Percentiles rank a stretch among this genome's conserved stretches.
These are phyloP conservation scores for Talaromyces atroroseus DNA, from an alignment of 2,329 filamentous ascomycete species.

Conservation along the genomic window DNA sequence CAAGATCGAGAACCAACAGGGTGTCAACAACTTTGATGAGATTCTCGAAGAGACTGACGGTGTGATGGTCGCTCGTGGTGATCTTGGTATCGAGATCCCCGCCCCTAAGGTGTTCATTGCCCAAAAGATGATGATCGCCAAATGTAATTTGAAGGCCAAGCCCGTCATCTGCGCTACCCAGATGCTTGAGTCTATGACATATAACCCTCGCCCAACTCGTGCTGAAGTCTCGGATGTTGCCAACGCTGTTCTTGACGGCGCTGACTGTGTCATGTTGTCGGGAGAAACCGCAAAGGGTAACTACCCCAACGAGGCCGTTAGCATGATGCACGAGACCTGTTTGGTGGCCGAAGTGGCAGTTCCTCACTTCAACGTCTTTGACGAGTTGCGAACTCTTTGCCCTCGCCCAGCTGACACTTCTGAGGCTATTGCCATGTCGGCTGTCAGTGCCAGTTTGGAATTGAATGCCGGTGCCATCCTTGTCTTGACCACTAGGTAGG, in stretches of 20 bases:
- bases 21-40: slow-evolving; percentile 98
- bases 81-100: slow-evolving; percentile 96
- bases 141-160: slow-evolving; percentile 99
- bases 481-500: slow-evolving; percentile 81
- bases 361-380: slow-evolving; percentile 92
- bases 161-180: slow-evolving; percentile 98
- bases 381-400: slow-evolving; percentile 82
- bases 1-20: slow-evolving; percentile 99
- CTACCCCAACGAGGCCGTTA: slow-evolving; percentile 88
- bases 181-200: slow-evolving; percentile 99
- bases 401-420: slow-evolving; percentile 78
- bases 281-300: slow-evolving; percentile 97
- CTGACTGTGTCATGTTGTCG: slow-evolving; percentile 99
- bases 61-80: slow-evolving; percentile 99
- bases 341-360: slow-evolving; percentile 95
- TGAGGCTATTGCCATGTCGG: slow-evolving; percentile 95
- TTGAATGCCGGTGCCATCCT: slow-evolving; percentile 95
- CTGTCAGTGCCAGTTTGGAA: slow-evolving; percentile 90
- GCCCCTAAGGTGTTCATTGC: slow-evolving; percentile 98
- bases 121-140: slow-evolving; percentile 99
- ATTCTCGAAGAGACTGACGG: slow-evolving; percentile 94
- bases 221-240: slow-evolving; percentile 98
- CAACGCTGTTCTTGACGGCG: slow-evolving; percentile 94
- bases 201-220: slow-evolving; percentile 96
- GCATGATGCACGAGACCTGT: slow-evolving; percentile 98